Evolutionary conservation across 495 filamentous ascomycete species (phyloP).

Genomic region (Penicillium macrosclerotiorum): DNA sequence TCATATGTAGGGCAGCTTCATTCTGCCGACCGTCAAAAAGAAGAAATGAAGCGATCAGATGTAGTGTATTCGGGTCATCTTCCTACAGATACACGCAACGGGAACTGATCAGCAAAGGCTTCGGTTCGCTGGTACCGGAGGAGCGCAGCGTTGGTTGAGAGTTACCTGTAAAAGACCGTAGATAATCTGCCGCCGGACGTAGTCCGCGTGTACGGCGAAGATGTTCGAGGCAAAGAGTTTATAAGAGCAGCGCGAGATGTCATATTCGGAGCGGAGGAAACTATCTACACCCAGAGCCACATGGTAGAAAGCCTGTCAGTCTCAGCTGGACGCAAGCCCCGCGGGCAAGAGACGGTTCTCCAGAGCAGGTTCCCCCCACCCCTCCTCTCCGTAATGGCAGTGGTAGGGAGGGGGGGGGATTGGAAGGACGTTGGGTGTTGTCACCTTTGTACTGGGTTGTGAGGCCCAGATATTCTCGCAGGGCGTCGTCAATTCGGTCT

Average conservation of each 20-base stretch:
- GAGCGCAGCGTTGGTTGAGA: neutral
- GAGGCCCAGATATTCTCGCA: slow-evolving; percentile 80
- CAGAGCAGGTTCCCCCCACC: too few species aligned
- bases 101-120: slow-evolving; percentile 2
- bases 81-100: slow-evolving; percentile 46
- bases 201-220: slow-evolving; percentile 72
- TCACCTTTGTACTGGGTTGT: slow-evolving; percentile 71
- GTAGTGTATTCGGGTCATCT: slow-evolving; percentile 74
- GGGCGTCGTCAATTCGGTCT: slow-evolving; percentile 78
- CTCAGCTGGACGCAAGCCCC: too few species aligned
- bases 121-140: neutral
- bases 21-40: slow-evolving; percentile 83
- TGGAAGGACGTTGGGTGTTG: neutral
- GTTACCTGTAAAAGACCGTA: slow-evolving; percentile 81
- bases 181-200: slow-evolving; percentile 90
- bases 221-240: slow-evolving; percentile 72
- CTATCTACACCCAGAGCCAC: slow-evolving; percentile 55
- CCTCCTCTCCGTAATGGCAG: too few species aligned
- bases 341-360: too few species aligned
- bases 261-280: slow-evolving; percentile 80
- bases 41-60: slow-evolving; percentile 82
- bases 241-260: slow-evolving; percentile 80
- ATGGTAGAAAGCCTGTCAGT: neutral
- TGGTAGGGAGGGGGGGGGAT: neutral
- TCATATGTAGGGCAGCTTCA: slow-evolving; percentile 75